Percentiles rank a stretch among this genome's conserved stretches.
Evolutionary conservation across 306 rosid species (phyloP).

Genomic region (Quercus wislizeni): DNA sequence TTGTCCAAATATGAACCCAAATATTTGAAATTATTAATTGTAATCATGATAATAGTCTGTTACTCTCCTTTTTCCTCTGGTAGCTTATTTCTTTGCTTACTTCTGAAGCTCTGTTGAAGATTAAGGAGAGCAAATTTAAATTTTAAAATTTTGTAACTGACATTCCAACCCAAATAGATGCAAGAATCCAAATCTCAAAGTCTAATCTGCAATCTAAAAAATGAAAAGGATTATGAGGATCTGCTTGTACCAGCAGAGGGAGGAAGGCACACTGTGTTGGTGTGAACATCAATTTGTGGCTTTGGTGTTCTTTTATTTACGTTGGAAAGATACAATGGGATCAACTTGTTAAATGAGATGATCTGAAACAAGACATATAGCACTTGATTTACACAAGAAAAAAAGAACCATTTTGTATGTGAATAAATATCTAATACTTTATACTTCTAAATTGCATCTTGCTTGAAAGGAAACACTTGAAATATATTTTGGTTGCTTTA

Average conservation of each 20-base stretch:
- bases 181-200: no score
- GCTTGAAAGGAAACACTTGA: not conserved
- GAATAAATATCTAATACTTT: not conserved
- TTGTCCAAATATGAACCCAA: not conserved
- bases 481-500: conserved; percentile 10
- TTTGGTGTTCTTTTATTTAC: not conserved
- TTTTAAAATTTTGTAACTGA: no score
- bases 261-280: not conserved
- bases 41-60: not conserved
- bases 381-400: not conserved
- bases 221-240: no score
- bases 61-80: no score
- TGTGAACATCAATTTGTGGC: not conserved
- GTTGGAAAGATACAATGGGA: not conserved
- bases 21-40: not conserved
- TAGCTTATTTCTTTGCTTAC: no score
- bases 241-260: not conserved
- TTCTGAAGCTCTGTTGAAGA: no score
- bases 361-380: not conserved
- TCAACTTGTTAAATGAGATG: conserved; percentile 8
- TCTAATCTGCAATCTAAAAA: no score
- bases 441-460: conserved; percentile 5
- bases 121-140: no score
- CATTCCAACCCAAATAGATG: no score
- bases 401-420: not conserved